phyloP scores from a whole-genome alignment of 768 basidiomycete species.

The Chlorophyllum brunneum region DNA sequence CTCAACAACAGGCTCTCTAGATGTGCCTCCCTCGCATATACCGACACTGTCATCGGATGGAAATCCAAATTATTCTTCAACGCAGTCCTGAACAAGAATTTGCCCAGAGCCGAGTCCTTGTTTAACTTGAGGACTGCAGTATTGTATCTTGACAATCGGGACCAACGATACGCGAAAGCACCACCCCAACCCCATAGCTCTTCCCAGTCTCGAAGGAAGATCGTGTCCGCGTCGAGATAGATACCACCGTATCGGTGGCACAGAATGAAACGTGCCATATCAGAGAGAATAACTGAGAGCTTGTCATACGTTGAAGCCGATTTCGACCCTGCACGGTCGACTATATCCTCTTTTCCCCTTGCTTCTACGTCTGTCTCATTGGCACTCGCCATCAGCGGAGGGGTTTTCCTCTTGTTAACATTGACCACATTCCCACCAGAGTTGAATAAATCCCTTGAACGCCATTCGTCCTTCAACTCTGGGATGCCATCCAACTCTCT shows the following conservation, averaged over 20 bases:
- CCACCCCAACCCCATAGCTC: conserved; percentile 97
- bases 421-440: conserved; percentile 77
- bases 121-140: conserved; percentile 94
- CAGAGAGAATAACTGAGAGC: conserved; percentile 89
- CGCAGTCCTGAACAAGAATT: conserved; percentile 91
- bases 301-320: conserved; percentile 84
- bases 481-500: conserved; percentile 91
- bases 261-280: conserved; percentile 97
- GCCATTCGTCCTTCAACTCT: conserved; percentile 90
- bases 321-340: conserved; percentile 82
- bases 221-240: conserved; percentile 95
- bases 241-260: conserved; percentile 95
- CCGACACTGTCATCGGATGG: conserved; percentile 93
- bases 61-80: conserved; percentile 93
- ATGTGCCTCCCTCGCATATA: conserved; percentile 86
- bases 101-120: conserved; percentile 87
- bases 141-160: conserved; percentile 88
- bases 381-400: conserved; percentile 16
- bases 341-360: conserved; percentile 39
- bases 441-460: conserved; percentile 81
- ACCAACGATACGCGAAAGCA: conserved; percentile 97
- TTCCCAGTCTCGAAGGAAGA: conserved; percentile 97
- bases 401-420: conserved; percentile 29
- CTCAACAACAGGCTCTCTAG: conserved; percentile 81
- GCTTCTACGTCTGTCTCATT: conserved; percentile 18